phyloP scores from a whole-genome alignment of 2,329 filamentous ascomycete species.

The Colletotrichum noveboracense region DNA sequence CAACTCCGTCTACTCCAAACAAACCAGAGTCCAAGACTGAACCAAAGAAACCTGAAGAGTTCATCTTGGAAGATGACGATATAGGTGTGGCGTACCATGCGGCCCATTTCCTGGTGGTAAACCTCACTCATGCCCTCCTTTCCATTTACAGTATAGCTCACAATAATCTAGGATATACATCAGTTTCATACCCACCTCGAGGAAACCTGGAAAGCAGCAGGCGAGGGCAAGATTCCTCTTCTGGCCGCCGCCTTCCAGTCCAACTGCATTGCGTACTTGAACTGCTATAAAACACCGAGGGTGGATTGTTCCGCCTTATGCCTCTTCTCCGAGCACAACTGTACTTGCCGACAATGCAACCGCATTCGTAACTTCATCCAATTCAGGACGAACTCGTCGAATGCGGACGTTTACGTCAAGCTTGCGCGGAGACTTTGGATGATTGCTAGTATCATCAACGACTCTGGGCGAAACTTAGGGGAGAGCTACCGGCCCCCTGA shows the following conservation, averaged over 20 bases:
- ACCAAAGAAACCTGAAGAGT: not conserved
- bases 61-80: not conserved
- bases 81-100: not conserved
- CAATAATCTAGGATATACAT: accelerated
- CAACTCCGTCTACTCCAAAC: accelerated
- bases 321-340: not conserved
- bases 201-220: not conserved
- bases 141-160: not conserved
- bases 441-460: not conserved
- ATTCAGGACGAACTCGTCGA: too few relatives aligned
- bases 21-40: not conserved
- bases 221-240: not conserved
- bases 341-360: not conserved
- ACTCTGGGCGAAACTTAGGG: not conserved
- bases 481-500: not conserved
- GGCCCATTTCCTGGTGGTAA: not conserved
- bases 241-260: not conserved
- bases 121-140: accelerated
- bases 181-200: accelerated
- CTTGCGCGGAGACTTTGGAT: not conserved
- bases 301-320: not conserved
- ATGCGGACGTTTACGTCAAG: too few relatives aligned
- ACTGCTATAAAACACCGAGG: accelerated
- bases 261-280: not conserved
- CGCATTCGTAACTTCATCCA: too few relatives aligned